A percentile compares a stretch with the other conserved stretches of the same genome.
Conservation (phyloP, 345 rosid species). For the Murraya paniculata region DNA sequence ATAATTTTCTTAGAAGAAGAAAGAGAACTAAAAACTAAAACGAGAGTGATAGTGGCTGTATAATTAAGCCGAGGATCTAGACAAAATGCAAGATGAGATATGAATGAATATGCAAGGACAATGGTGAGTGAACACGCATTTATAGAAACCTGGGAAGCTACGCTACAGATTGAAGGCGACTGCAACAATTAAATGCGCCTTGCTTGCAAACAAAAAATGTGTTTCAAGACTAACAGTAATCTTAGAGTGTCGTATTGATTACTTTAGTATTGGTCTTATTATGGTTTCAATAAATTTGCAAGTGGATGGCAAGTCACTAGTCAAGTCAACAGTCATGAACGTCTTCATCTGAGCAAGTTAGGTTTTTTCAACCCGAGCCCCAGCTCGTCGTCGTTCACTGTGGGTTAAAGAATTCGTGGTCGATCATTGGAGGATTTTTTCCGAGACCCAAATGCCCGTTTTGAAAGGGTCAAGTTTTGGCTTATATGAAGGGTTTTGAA, state of each 20-base stretch:
- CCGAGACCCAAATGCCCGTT: neutral
- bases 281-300: too few relatives aligned
- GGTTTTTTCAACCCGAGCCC: neutral
- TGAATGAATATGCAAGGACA: neutral
- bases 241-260: neutral
- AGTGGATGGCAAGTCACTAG: neutral
- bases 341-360: neutral
- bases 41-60: neutral
- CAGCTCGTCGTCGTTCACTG: neutral
- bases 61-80: too few relatives aligned
- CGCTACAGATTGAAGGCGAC: neutral
- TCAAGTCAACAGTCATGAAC: neutral
- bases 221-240: neutral
- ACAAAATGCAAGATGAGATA: neutral
- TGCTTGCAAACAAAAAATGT: too few relatives aligned
- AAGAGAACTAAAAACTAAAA: too few relatives aligned
- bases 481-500: neutral
- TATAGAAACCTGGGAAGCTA: neutral
- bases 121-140: neutral
- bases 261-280: neutral
- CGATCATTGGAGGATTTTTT: neutral
- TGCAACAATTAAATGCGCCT: neutral
- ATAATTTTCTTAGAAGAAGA: neutral
- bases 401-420: neutral
- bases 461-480: slow-evolving; percentile 9